Conservation (phyloP, 208 protist genomes). For the Trichomonas vaginalis region DNA sequence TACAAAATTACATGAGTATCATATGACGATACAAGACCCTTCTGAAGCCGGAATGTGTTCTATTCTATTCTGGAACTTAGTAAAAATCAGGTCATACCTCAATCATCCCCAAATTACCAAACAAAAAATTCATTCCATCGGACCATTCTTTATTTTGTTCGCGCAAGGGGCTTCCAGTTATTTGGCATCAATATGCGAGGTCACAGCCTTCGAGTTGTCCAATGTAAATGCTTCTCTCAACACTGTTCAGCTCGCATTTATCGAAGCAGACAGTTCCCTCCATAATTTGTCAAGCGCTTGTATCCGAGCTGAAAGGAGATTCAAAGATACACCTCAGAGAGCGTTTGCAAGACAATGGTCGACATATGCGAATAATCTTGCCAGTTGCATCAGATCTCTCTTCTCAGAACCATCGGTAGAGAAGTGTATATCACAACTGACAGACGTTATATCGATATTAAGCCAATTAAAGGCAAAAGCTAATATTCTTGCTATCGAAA, state of each 20-base stretch:
- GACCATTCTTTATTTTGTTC: neutral
- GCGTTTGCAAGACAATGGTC: neutral
- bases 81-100: neutral
- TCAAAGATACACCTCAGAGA: neutral
- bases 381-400: neutral
- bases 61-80: neutral
- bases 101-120: neutral
- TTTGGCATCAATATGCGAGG: neutral
- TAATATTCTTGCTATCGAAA: neutral
- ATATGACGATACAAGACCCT: neutral
- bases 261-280: neutral
- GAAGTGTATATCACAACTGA: neutral
- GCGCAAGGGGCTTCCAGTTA: neutral
- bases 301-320: neutral
- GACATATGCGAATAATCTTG: neutral
- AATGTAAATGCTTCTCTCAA: neutral
- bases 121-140: neutral
- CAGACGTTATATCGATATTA: neutral
- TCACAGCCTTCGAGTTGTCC: neutral
- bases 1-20: neutral
- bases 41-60: neutral
- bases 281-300: neutral
- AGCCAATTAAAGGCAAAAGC: neutral
- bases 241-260: neutral
- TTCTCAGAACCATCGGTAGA: neutral